phyloP scores from a whole-genome alignment of 768 basidiomycete species.

The Trametopsis cervina region DNA sequence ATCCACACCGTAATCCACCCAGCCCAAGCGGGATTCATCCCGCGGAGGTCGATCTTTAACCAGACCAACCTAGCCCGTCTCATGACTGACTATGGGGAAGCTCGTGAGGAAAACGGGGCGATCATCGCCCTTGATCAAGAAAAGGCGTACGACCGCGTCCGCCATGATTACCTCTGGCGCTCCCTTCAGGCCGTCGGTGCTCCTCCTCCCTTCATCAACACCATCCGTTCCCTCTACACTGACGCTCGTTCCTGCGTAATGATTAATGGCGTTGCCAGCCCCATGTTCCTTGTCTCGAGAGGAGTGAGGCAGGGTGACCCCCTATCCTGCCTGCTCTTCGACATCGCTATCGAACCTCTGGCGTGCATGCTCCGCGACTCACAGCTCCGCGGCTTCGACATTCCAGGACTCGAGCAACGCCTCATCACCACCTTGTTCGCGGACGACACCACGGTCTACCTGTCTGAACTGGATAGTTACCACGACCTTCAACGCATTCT shows the following conservation, averaged over 20 bases:
- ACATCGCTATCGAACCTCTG: no score
- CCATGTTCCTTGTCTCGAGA: slow-evolving; percentile 3
- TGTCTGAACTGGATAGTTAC: slow-evolving; percentile 19
- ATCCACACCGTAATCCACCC: slow-evolving; percentile 5
- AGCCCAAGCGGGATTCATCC: slow-evolving; percentile 17
- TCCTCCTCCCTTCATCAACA: slow-evolving; percentile 8
- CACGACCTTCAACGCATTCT: slow-evolving; percentile 9
- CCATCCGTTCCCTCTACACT: slow-evolving; percentile 10
- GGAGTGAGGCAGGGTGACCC: slow-evolving; percentile 20
- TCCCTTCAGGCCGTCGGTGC: slow-evolving; percentile 4
- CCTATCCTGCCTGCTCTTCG: no score
- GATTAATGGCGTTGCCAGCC: slow-evolving; percentile 9
- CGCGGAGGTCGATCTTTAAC: slow-evolving; percentile 11
- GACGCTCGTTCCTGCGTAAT: slow-evolving; percentile 13
- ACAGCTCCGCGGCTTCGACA: background rate
- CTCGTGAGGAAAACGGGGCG: slow-evolving; percentile 13
- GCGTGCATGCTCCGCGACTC: slow-evolving; percentile 2
- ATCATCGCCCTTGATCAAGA: no score
- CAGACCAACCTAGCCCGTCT: slow-evolving; percentile 7
- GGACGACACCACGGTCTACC: slow-evolving; percentile 26
- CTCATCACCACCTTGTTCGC: slow-evolving; percentile 19
- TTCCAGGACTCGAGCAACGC: background rate
- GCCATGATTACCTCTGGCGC: slow-evolving; percentile 15
- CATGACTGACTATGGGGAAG: slow-evolving; percentile 11
- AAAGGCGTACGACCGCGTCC: slow-evolving; percentile 17